These are phyloP conservation scores for Trichoderma koningiopsis DNA, from an alignment of 2,329 filamentous ascomycete species.

Conservation along the genomic window DNA sequence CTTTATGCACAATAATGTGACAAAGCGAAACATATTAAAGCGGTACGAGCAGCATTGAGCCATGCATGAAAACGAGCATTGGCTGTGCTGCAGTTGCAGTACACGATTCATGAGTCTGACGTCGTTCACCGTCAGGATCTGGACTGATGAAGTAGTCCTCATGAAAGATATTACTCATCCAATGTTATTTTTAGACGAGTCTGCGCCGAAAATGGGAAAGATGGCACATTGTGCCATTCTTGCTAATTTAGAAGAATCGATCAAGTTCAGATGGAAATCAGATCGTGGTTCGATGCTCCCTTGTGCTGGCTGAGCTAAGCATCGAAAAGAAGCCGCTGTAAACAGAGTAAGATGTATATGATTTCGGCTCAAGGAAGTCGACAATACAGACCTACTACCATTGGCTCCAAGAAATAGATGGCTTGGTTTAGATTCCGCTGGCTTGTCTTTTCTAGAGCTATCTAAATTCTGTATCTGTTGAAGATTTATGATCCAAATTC, in stretches of 20 bases:
- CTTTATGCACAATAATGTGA: conserved; percentile 10
- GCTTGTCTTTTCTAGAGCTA: background rate
- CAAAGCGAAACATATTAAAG: background rate
- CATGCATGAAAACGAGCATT: background rate
- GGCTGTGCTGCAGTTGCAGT: background rate
- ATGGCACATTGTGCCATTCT: background rate
- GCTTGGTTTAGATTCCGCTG: background rate
- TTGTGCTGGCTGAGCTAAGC: background rate
- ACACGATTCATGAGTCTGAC: background rate
- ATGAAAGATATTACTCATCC: background rate
- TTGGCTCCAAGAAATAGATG: background rate
- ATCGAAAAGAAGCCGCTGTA: background rate
- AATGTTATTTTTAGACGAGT: background rate
- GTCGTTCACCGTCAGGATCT: background rate
- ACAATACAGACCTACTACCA: background rate
- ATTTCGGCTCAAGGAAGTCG: background rate
- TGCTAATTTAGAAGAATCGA: background rate
- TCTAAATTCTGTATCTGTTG: conserved; percentile 19
- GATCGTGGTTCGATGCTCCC: background rate
- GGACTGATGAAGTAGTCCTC: background rate
- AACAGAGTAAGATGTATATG: background rate
- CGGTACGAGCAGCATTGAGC: background rate
- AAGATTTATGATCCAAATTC: conserved; percentile 13
- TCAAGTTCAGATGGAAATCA: background rate
- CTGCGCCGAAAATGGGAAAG: background rate